These are phyloP conservation scores for Wilcoxina mikolae DNA, from an alignment of 495 filamentous ascomycete species.

Conservation along the genomic window DNA sequence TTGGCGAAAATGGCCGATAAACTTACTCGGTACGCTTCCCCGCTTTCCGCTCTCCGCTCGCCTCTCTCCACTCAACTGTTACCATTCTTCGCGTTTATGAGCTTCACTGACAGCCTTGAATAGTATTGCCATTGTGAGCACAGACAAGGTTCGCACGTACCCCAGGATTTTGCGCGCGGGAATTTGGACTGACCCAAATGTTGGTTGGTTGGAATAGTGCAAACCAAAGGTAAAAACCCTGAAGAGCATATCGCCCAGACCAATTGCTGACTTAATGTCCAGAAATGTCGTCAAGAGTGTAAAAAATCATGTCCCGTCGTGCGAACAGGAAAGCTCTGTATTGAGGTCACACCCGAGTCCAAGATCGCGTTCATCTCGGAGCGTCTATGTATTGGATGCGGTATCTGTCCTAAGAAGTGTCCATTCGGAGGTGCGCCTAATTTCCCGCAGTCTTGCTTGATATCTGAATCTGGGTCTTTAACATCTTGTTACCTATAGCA, in stretches of 20 bases:
- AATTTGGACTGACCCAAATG: conserved; percentile 28
- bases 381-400: conserved; percentile 86
- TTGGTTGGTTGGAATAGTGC: conserved; percentile 45
- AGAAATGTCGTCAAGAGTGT: conserved; percentile 97
- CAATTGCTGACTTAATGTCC: not conserved
- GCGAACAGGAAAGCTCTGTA: conserved; percentile 90
- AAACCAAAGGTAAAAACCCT: conserved; percentile 68
- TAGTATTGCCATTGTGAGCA: conserved; percentile 95
- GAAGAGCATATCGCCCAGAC: not conserved
- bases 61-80: too few relatives aligned
- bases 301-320: conserved; percentile 99
- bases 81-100: not conserved
- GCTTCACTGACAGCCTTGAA: conserved; percentile 8
- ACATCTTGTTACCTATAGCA: conserved; percentile 32
- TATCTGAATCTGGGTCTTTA: not conserved
- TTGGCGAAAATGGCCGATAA: conserved; percentile 56
- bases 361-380: conserved; percentile 98
- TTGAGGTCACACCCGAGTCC: conserved; percentile 77
- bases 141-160: conserved; percentile 64
- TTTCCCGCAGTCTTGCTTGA: too few relatives aligned
- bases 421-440: conserved; percentile 53
- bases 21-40: conserved; percentile 53
- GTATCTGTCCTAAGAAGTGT: conserved; percentile 98
- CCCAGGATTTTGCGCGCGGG: conserved; percentile 8
- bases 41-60: conserved; percentile 33